These are phyloP conservation scores for Suillus clintonianus DNA, from an alignment of 768 basidiomycete species.

Conservation along the genomic window DNA sequence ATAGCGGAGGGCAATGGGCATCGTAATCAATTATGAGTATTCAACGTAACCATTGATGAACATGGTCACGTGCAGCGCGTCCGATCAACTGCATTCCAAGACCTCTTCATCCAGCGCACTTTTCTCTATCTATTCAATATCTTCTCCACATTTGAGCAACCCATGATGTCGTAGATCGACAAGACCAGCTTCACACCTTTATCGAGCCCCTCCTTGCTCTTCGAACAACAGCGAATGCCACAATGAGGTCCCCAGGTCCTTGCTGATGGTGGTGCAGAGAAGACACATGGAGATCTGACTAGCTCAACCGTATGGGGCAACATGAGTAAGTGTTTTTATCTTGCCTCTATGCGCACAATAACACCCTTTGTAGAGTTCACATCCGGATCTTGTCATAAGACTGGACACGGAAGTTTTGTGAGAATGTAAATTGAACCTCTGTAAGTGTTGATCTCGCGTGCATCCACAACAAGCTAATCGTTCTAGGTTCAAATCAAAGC, in stretches of 20 bases:
- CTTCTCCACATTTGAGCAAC: slow-evolving; percentile 49
- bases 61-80: no score
- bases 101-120: slow-evolving; percentile 58
- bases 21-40: no score
- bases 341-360: neutral
- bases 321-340: slow-evolving; percentile 51
- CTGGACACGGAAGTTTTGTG: slow-evolving; percentile 75
- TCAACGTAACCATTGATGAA: no score
- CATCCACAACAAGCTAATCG: slow-evolving; percentile 4
- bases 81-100: slow-evolving; percentile 15
- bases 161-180: slow-evolving; percentile 22
- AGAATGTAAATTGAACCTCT: slow-evolving; percentile 62
- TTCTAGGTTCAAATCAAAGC: slow-evolving; percentile 52
- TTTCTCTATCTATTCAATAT: slow-evolving; percentile 60
- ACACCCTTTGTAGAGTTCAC: slow-evolving; percentile 50
- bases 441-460: slow-evolving; percentile 40
- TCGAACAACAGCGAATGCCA: slow-evolving; percentile 63
- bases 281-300: slow-evolving; percentile 52
- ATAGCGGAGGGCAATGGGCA: no score
- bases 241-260: slow-evolving; percentile 62
- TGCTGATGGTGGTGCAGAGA: slow-evolving; percentile 57
- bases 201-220: slow-evolving; percentile 68
- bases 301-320: slow-evolving; percentile 67
- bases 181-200: slow-evolving; percentile 45
- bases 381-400: slow-evolving; percentile 61